Evolutionary conservation across 495 filamentous ascomycete genomes (phyloP).

Genomic region (Penicillium nucicola): DNA sequence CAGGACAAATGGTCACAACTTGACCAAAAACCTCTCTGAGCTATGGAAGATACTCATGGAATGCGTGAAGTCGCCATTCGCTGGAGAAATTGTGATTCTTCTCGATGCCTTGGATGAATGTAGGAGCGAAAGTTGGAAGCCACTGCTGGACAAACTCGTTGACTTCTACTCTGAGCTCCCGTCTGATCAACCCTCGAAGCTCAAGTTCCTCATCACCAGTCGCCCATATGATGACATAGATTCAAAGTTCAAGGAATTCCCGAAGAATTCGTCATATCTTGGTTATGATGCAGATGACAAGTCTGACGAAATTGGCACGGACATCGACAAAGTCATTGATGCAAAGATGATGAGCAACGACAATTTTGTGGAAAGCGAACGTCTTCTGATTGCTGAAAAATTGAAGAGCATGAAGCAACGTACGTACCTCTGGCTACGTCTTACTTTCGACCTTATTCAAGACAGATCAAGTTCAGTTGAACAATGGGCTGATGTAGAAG

Average conservation of each 20-base stretch:
- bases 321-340: slow-evolving; percentile 41
- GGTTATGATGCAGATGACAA: slow-evolving; percentile 31
- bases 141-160: neutral
- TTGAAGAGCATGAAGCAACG: slow-evolving; percentile 33
- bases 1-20: neutral
- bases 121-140: neutral
- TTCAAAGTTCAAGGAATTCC: slow-evolving; percentile 13
- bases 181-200: neutral
- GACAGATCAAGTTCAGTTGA: neutral
- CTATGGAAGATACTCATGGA: slow-evolving; percentile 39
- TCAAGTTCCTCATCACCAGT: slow-evolving; percentile 38
- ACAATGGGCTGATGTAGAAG: slow-evolving; percentile 13
- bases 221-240: slow-evolving; percentile 32
- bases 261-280: slow-evolving; percentile 7
- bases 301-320: slow-evolving; percentile 25
- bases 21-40: slow-evolving; percentile 18
- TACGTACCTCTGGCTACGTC: slow-evolving; percentile 42
- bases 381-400: slow-evolving; percentile 13
- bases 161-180: neutral
- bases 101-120: slow-evolving; percentile 46
- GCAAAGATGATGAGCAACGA: slow-evolving; percentile 9
- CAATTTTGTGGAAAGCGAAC: slow-evolving; percentile 3
- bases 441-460: slow-evolving; percentile 29
- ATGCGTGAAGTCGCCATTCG: slow-evolving; percentile 12
- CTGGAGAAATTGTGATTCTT: slow-evolving; percentile 43